phyloP scores from a whole-genome alignment of 345 rosid species.

The Luvunga scandens region DNA sequence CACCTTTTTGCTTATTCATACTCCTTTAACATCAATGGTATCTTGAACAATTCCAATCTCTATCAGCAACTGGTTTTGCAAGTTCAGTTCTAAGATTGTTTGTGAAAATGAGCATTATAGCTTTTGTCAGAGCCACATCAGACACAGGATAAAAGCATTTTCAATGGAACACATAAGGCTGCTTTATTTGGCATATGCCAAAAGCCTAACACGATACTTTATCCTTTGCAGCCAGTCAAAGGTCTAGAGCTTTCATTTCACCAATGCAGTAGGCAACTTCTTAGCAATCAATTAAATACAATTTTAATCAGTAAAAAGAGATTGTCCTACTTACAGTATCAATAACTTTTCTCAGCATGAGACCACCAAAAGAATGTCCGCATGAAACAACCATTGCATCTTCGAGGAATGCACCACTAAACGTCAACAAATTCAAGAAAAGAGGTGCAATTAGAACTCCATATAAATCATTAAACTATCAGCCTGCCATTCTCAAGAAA shows the following conservation, averaged over 20 bases:
- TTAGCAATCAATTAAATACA: conserved; percentile 6
- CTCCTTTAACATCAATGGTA: not conserved
- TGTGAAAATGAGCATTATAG: not conserved
- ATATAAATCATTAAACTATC: conserved; percentile 1
- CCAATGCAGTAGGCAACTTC: not conserved
- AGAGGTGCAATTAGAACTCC: not conserved
- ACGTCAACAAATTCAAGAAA: conserved; percentile 22
- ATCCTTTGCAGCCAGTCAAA: no score
- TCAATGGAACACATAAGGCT: not conserved
- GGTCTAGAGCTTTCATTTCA: not conserved
- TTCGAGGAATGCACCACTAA: conserved; percentile 94
- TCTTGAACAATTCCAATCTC: not conserved
- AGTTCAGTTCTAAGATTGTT: not conserved
- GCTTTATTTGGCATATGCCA: conserved; percentile 4
- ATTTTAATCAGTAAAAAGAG: not conserved
- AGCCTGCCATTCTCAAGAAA: not conserved
- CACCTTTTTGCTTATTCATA: not conserved
- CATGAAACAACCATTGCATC: conserved; percentile 93
- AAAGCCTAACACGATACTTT: not conserved
- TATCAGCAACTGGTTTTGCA: not conserved
- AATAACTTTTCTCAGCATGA: conserved; percentile 84
- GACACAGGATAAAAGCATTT: not conserved
- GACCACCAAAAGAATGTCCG: conserved; percentile 98
- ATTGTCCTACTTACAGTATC: conserved; percentile 59
- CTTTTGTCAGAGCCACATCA: not conserved